A percentile compares a stretch with the other conserved stretches of the same genome.
Evolutionary conservation across 306 rosid genomes (phyloP).

Genomic region (Inga laurina): DNA sequence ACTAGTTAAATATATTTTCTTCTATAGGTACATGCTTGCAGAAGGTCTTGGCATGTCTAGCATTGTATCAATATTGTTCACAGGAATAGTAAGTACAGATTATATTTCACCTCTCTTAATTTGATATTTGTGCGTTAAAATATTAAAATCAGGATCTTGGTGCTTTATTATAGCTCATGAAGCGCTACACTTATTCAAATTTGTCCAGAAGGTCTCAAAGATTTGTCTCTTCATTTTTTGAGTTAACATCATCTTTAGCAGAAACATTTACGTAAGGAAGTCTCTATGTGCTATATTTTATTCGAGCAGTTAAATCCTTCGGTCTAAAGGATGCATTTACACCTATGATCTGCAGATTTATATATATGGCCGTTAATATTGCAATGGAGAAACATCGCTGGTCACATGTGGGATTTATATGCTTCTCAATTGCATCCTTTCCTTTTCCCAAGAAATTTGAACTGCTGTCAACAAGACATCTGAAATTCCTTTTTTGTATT

Average conservation of each 20-base stretch:
- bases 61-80: constrained; percentile 36
- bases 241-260: constrained; percentile 95
- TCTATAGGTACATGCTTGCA: constrained; percentile 78
- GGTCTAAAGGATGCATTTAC: neutral
- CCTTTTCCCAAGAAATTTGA: neutral
- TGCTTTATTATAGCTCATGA: constrained; percentile 77
- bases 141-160: neutral
- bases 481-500: too few relatives aligned
- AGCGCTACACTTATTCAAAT: constrained; percentile 89
- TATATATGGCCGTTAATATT: constrained; percentile 98
- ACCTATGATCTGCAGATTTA: constrained; percentile 63
- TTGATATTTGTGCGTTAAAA: too few relatives aligned
- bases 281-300: neutral
- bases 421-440: constrained; percentile 97
- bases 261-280: constrained; percentile 82
- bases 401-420: constrained; percentile 98
- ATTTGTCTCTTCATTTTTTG: constrained; percentile 85
- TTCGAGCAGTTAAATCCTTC: neutral
- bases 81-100: constrained; percentile 69
- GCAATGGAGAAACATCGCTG: constrained; percentile 99
- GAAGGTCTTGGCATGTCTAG: constrained; percentile 88
- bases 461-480: too few relatives aligned
- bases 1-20: constrained; percentile 4
- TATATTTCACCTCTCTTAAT: neutral
- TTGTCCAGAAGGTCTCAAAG: constrained; percentile 90